phyloP scores from a whole-genome alignment of 2,329 filamentous ascomycete species.

The Sordariomycetes sp. region DNA sequence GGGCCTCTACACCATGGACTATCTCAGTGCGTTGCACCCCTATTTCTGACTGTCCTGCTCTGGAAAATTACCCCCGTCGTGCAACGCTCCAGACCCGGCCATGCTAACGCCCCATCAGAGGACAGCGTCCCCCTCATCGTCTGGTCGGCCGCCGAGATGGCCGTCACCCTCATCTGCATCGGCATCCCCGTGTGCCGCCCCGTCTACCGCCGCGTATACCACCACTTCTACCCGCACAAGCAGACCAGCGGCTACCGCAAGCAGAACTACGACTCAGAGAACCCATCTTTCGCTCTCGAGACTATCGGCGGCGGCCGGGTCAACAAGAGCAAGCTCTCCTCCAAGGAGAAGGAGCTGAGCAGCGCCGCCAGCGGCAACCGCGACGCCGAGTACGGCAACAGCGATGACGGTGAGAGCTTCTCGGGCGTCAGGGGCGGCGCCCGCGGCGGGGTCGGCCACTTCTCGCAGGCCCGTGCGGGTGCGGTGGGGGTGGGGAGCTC shows the following conservation, averaged over 20 bases:
- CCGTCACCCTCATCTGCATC: constrained; percentile 27
- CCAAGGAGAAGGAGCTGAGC: not conserved
- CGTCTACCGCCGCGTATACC: constrained; percentile 16
- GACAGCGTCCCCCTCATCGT: constrained; percentile 22
- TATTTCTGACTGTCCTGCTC: not conserved
- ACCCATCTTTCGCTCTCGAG: not conserved
- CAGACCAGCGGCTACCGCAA: not conserved
- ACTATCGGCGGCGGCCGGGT: not conserved
- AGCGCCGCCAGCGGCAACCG: not conserved
- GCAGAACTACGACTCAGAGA: not conserved
- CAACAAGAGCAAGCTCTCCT: not conserved
- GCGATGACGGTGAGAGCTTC: not conserved
- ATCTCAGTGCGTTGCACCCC: constrained; percentile 6
- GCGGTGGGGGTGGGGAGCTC: not conserved
- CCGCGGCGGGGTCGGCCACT: not conserved
- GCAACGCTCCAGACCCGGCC: not conserved
- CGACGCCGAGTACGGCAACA: not conserved
- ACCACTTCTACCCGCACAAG: not conserved
- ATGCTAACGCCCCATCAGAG: constrained; percentile 10
- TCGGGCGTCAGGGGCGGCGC: not conserved
- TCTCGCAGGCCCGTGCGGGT: not conserved
- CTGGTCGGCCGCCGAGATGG: constrained; percentile 26
- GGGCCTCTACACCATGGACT: constrained; percentile 15
- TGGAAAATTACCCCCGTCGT: not conserved
- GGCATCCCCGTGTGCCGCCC: constrained; percentile 27